These are phyloP conservation scores for Starmerella sirachaensis DNA, from an alignment of 805 yeast species.

Conservation along the genomic window DNA sequence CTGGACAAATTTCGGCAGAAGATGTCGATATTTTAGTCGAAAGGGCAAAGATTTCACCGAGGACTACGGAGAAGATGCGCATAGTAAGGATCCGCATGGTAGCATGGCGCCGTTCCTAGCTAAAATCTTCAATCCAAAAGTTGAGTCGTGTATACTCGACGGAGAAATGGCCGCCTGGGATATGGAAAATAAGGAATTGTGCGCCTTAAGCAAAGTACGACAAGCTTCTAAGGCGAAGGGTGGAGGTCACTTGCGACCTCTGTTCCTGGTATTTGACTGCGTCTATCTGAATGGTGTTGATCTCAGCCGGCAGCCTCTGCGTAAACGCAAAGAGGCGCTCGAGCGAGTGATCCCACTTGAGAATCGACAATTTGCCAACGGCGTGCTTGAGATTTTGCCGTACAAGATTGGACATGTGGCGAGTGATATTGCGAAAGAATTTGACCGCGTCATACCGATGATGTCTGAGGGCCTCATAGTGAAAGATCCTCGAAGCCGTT, in stretches of 20 bases:
- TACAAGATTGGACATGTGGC: conserved; percentile 35
- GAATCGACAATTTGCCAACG: conserved; percentile 5
- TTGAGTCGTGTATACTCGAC: conserved; percentile 45
- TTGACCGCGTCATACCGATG: conserved; percentile 45
- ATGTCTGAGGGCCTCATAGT: conserved; percentile 74
- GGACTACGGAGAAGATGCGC: conserved; percentile 46
- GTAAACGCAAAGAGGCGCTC: conserved; percentile 45
- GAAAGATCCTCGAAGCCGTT: conserved; percentile 48
- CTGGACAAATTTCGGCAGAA: conserved; percentile 28
- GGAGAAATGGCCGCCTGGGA: conserved; percentile 94
- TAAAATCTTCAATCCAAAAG: conserved; percentile 16
- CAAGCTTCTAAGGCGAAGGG: conserved; percentile 24
- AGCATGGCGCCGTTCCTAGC: conserved; percentile 42
- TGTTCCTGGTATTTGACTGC: conserved; percentile 54
- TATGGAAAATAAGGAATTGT: conserved; percentile 35
- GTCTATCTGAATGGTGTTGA: conserved; percentile 56
- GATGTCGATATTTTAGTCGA: conserved; percentile 26
- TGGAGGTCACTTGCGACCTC: conserved; percentile 19
- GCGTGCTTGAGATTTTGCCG: conserved; percentile 22
- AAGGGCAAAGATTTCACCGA: conserved; percentile 59
- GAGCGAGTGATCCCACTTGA: conserved; percentile 34
- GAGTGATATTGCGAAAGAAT: conserved; percentile 42
- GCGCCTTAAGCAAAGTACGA: conserved; percentile 75
- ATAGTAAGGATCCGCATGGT: conserved; percentile 33
- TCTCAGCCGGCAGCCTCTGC: conserved; percentile 42